These are phyloP conservation scores for Penicillium expansum DNA, from an alignment of 2,329 filamentous ascomycete genomes.

Conservation along the genomic window DNA sequence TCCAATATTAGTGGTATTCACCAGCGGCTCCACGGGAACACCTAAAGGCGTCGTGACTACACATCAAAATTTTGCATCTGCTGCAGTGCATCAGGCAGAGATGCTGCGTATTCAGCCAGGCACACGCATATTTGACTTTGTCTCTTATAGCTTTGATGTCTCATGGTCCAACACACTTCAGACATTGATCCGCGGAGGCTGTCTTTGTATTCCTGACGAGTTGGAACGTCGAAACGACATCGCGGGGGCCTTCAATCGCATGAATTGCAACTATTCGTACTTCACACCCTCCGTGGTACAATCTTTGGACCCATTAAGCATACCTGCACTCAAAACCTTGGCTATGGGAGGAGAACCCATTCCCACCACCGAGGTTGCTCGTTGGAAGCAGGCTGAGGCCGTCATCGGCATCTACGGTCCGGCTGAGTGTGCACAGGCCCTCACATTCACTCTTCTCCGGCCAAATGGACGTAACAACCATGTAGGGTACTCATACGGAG, in stretches of 20 bases:
- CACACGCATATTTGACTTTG: not conserved
- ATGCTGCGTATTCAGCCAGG: not conserved
- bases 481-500: not conserved
- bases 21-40: not conserved
- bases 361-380: not conserved
- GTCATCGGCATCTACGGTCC: not conserved
- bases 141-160: conserved; percentile 1
- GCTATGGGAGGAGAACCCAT: not conserved
- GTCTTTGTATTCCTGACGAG: not conserved
- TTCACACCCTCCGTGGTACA: not conserved
- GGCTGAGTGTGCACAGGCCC: not conserved
- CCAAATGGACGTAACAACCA: not conserved
- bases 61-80: not conserved
- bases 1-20: not conserved
- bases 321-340: not conserved
- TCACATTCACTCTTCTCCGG: not conserved
- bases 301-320: not conserved
- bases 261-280: not conserved
- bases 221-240: not conserved
- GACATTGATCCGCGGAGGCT: not conserved
- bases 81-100: not conserved
- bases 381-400: not conserved
- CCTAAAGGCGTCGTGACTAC: conserved; percentile 1
- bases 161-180: conserved; percentile 1
- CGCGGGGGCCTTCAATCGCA: not conserved